phyloP scores from a whole-genome alignment of 169 alveolate genomes.

The Eimeria sp. region DNA sequence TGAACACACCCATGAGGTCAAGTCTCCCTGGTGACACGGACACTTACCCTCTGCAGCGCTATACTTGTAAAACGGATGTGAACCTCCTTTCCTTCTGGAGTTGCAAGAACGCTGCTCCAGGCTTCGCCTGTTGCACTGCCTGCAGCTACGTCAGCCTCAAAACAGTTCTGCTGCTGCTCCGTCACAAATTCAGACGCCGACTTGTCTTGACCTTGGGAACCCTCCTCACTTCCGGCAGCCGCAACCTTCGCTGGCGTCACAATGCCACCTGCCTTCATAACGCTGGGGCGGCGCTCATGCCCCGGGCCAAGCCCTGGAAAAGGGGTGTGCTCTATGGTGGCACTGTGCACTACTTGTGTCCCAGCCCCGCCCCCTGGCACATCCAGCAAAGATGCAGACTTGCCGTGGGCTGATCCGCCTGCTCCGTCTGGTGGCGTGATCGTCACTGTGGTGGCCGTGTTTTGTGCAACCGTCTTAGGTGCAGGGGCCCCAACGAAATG shows the following conservation, averaged over 20 bases:
- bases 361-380: constrained; percentile 38
- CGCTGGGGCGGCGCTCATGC: constrained; percentile 83
- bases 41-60: constrained; percentile 80
- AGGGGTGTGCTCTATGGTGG: constrained; percentile 67
- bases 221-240: constrained; percentile 48
- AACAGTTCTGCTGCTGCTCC: background rate
- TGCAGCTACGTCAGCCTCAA: constrained; percentile 37
- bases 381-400: background rate
- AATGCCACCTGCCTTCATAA: constrained; percentile 81
- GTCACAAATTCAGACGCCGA: background rate
- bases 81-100: constrained; percentile 76
- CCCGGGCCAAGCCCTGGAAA: constrained; percentile 84
- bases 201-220: constrained; percentile 18
- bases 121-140: constrained; percentile 61
- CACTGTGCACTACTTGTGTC: background rate
- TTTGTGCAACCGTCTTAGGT: background rate
- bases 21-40: background rate
- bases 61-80: constrained; percentile 78
- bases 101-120: constrained; percentile 74
- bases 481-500: constrained; percentile 80
- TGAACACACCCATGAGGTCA: background rate
- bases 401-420: background rate
- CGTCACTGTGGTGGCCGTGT: background rate
- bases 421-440: constrained; percentile 26
- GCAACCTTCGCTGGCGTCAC: constrained; percentile 79